Percentiles rank a stretch among this genome's conserved stretches.
phyloP scores from a whole-genome alignment of 257 asterid genomes.

The Solanum ossicruentum region DNA sequence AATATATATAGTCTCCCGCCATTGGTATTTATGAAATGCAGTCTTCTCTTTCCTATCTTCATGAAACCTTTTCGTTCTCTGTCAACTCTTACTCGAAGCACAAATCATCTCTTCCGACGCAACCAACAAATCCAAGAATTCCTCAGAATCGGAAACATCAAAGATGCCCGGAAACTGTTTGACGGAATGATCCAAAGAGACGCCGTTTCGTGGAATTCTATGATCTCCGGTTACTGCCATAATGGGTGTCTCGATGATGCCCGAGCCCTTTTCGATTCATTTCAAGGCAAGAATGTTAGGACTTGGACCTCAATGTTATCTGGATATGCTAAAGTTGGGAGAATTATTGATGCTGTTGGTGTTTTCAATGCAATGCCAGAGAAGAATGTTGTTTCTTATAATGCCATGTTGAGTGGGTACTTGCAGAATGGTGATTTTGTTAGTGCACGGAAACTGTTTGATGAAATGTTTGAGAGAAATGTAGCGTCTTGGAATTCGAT shows the following conservation, averaged over 20 bases:
- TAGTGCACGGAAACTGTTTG: conserved; percentile 1
- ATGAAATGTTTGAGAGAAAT: conserved; percentile 4
- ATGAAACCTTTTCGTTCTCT: background rate
- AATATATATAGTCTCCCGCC: background rate
- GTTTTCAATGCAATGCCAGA: conserved; percentile 8
- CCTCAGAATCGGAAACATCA: background rate
- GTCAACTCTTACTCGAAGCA: background rate
- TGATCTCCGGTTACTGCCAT: conserved; percentile 4
- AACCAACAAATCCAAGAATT: background rate
- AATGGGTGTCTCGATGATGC: conserved; percentile 4
- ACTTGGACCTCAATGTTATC: conserved; percentile 9
- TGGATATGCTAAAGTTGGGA: conserved; percentile 10
- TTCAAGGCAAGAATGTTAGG: conserved; percentile 1
- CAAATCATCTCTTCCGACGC: background rate
- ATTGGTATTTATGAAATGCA: background rate
- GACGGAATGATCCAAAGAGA: conserved; percentile 11
- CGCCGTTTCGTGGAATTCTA: conserved; percentile 9
- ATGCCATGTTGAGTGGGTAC: conserved; percentile 8
- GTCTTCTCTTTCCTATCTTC: background rate
- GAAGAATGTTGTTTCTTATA: conserved; percentile 6
- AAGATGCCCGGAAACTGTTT: conserved; percentile 5
- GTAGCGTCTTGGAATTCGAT: conserved; percentile 7
- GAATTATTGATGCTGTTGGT: background rate
- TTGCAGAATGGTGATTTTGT: background rate
- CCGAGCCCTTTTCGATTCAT: background rate